Base-by-base conservation (phyloP, 441 rosid genomes). In the Eruca vesicaria region DNA sequence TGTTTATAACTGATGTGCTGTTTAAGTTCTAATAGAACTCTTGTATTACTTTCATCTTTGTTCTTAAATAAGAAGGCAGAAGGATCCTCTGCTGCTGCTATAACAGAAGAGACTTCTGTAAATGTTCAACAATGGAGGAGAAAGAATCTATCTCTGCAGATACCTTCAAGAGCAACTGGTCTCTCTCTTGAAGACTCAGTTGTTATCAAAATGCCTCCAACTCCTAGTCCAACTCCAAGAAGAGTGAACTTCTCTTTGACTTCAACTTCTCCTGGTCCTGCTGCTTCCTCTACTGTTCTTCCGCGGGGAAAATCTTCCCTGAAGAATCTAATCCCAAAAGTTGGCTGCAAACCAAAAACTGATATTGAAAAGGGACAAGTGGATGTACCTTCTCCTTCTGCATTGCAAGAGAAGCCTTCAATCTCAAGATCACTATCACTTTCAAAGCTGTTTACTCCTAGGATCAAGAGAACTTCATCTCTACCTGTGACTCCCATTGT, bases 401-500 rank as follows among this genome's bases (percentile, higher is more conserved):
- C 69, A 14, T 78, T 73, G 57, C 82, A 78, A 57, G 97, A 88
- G 72, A 93, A 88, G 77, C 85, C 90, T 48, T 87, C 89, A 3
- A 88, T 91, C 58, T 78, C 95, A 6, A 93, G 97, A 76, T 91
- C 99, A 9, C 63, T 90, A 70, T 96, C 97, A 19, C 86, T 96
- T 38, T 68, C 96, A 8, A 93, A 91, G 87, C 66, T 91, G 23
- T 96, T 96, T 82, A 84, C 92, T 59, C 97, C 99, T 31, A 78
- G 88, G 85, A 91, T 91, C 69, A 88, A 84, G 68, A 84, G 93
- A 81, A 84, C 97, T 36, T 91, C 97, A 9, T 96, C 98, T 3
- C 81, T 96, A 7, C 99, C 99, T 31, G 85, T 82, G 28, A 86
- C 90, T 77, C 80, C 86, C 4, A 35, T 86, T 64, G 78, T 63